Conservation (phyloP, 1,284 basidiomycete species). For the Moesziomyces antarcticus region DNA sequence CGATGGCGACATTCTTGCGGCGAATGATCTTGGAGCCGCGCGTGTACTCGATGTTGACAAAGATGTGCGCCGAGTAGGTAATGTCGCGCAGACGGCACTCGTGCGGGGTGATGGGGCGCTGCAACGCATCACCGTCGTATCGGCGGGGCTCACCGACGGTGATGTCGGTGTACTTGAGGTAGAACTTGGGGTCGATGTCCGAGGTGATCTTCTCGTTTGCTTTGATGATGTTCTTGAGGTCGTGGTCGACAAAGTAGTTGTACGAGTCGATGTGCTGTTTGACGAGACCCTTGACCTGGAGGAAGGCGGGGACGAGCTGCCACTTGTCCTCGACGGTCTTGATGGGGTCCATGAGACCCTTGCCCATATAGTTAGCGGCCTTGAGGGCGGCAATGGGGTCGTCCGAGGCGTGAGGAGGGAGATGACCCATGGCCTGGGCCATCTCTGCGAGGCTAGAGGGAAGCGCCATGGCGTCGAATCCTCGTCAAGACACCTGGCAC, state of each 20-base stretch:
- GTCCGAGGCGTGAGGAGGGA: slow-evolving; percentile 11
- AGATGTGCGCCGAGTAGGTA: slow-evolving; percentile 92
- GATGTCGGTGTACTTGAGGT: slow-evolving; percentile 96
- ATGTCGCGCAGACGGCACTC: slow-evolving; percentile 97
- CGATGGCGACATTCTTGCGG: slow-evolving; percentile 85
- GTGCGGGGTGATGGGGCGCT: slow-evolving; percentile 91
- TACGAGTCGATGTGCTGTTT: slow-evolving; percentile 99
- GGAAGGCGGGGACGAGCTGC: slow-evolving; percentile 65
- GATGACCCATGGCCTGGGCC: slow-evolving; percentile 30
- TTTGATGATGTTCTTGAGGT: slow-evolving; percentile 80
- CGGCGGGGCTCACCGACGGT: slow-evolving; percentile 80
- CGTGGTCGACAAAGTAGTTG: slow-evolving; percentile 97
- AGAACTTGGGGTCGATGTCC: slow-evolving; percentile 96
- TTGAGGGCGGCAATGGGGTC: slow-evolving; percentile 56
- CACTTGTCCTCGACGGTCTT: slow-evolving; percentile 71
- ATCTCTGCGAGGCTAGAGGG: slow-evolving; percentile 47
- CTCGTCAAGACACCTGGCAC: slow-evolving; percentile 10
- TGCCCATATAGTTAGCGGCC: slow-evolving; percentile 62
- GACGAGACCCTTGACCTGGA: slow-evolving; percentile 67
- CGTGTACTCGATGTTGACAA: slow-evolving; percentile 95
- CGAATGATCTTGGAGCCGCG: slow-evolving; percentile 90
- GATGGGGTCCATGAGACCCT: slow-evolving; percentile 70
- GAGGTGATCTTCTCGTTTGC: slow-evolving; percentile 72
- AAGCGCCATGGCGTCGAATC: slow-evolving; percentile 21
- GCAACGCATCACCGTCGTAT: slow-evolving; percentile 78